phyloP scores from a whole-genome alignment of 495 filamentous ascomycete species.

The Annulohypoxylon stygium region DNA sequence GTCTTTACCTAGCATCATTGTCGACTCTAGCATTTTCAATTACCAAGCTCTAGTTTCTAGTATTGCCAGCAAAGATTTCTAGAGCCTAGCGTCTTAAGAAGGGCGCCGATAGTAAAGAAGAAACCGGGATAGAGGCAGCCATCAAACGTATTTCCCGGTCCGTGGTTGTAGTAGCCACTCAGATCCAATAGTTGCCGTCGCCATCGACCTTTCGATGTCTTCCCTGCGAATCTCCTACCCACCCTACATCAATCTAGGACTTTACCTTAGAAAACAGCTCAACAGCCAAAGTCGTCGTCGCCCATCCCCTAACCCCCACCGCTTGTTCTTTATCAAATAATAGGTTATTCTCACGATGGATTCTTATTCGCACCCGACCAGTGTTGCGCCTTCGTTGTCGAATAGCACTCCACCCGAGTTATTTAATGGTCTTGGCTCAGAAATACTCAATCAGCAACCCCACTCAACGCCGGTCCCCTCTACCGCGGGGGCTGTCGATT shows the following conservation, averaged over 20 bases:
- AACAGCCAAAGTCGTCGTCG: constrained; percentile 18
- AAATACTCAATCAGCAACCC: constrained; percentile 41
- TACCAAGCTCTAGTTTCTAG: neutral
- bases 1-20: constrained; percentile 12
- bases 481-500: constrained; percentile 39
- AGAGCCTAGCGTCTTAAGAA: constrained; percentile 5
- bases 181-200: constrained; percentile 37
- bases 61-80: constrained; percentile 21
- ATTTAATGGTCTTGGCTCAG: constrained; percentile 47
- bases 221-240: constrained; percentile 31
- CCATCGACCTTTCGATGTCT: constrained; percentile 39
- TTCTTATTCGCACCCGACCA: constrained; percentile 39
- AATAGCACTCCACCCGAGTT: constrained; percentile 43
- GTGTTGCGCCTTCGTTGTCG: constrained; percentile 35
- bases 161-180: constrained; percentile 40
- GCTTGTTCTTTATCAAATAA: constrained; percentile 9
- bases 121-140: constrained; percentile 7
- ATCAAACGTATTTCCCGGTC: constrained; percentile 34
- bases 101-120: constrained; percentile 17
- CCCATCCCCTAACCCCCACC: constrained; percentile 10
- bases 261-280: constrained; percentile 18
- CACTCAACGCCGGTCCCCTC: constrained; percentile 42
- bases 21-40: constrained; percentile 4
- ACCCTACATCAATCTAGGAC: constrained; percentile 20
- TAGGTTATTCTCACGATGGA: constrained; percentile 28